These are phyloP conservation scores for Calocybe indica DNA, from an alignment of 768 basidiomycete species.

Conservation along the genomic window DNA sequence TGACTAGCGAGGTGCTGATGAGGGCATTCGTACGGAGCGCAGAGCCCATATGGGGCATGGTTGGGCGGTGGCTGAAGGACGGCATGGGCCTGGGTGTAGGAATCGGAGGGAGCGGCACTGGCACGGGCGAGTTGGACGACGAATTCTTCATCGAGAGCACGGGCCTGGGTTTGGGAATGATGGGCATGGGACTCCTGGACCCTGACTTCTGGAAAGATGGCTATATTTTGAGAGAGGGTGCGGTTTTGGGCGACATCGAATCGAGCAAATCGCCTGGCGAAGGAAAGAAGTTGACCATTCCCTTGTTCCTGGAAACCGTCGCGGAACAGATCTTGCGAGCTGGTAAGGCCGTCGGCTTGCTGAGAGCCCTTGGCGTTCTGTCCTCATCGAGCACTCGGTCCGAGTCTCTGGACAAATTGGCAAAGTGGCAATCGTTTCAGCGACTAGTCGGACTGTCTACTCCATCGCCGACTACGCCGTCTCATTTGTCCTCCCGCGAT, in stretches of 20 bases:
- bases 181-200: conserved; percentile 47
- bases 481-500: not conserved
- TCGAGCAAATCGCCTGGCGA: conserved; percentile 5
- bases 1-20: conserved; percentile 52
- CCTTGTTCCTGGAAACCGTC: conserved; percentile 57
- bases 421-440: conserved; percentile 37
- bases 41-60: conserved; percentile 72
- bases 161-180: conserved; percentile 45
- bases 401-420: conserved; percentile 14
- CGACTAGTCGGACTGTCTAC: conserved; percentile 25
- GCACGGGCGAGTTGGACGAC: conserved; percentile 44
- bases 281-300: conserved; percentile 31
- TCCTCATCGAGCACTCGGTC: conserved; percentile 10
- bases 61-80: conserved; percentile 64
- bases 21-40: conserved; percentile 55
- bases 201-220: conserved; percentile 80
- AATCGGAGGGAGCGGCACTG: conserved; percentile 19
- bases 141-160: conserved; percentile 82
- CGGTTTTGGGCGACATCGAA: conserved; percentile 9
- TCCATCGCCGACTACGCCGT: conserved; percentile 3
- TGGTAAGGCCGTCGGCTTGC: conserved; percentile 73
- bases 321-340: conserved; percentile 55
- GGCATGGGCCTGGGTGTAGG: conserved; percentile 56
- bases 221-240: conserved; percentile 47
- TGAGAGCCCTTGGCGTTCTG: conserved; percentile 51